phyloP scores from a whole-genome alignment of 768 basidiomycete species.

The Scleroderma citrinum region DNA sequence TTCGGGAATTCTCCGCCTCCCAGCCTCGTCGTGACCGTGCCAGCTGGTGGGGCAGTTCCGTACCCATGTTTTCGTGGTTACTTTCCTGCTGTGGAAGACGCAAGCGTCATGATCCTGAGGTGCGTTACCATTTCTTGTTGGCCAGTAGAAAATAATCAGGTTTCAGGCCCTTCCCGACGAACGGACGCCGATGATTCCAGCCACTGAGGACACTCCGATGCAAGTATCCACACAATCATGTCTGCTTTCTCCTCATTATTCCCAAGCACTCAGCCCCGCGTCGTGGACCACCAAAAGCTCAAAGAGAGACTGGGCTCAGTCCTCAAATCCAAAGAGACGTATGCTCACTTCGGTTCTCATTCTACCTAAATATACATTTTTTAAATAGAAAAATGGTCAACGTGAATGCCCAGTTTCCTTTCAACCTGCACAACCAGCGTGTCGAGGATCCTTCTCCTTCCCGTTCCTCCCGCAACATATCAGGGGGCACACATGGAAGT shows the following conservation, averaged over 20 bases:
- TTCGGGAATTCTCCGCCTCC: conserved; percentile 4
- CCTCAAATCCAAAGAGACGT: conserved; percentile 60
- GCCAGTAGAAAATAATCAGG: background rate
- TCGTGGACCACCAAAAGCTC: conserved; percentile 44
- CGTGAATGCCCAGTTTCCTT: conserved; percentile 53
- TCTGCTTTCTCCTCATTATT: background rate
- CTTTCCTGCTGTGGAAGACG: conserved; percentile 25
- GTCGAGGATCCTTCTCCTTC: conserved; percentile 21
- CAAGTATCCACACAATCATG: conserved; percentile 2
- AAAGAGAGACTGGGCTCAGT: conserved; percentile 49
- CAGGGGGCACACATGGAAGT: conserved; percentile 21
- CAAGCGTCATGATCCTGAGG: conserved; percentile 11
- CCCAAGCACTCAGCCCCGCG: conserved; percentile 22
- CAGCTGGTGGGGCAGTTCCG: background rate
- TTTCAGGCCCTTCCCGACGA: conserved; percentile 16
- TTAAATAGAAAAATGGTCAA: conserved; percentile 63
- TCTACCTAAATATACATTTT: conserved; percentile 1
- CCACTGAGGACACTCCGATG: conserved; percentile 20
- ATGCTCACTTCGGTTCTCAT: conserved; percentile 10
- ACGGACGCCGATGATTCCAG: conserved; percentile 26
- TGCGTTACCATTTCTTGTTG: conserved; percentile 6
- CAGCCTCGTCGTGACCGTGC: background rate
- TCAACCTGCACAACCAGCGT: conserved; percentile 47
- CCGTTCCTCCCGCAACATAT: conserved; percentile 29
- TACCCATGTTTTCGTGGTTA: conserved; percentile 24